Evolutionary conservation across 208 protist species (phyloP).

Genomic region (Trypanosoma scelopori): DNA sequence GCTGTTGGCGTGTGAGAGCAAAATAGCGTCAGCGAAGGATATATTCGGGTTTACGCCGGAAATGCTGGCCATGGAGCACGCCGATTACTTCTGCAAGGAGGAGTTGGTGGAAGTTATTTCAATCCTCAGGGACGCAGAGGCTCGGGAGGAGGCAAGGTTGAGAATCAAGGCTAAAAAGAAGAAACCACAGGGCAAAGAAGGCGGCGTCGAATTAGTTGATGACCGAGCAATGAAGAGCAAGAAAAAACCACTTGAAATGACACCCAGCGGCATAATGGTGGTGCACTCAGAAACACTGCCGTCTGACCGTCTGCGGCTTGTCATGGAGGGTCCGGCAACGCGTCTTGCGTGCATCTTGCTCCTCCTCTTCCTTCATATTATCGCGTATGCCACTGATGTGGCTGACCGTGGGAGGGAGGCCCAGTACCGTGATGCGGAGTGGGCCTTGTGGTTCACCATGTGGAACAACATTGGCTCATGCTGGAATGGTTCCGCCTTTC

Average conservation of each 20-base stretch:
- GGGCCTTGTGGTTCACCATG: conserved; percentile 31
- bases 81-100: conserved; percentile 21
- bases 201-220: no score
- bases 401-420: conserved; percentile 16
- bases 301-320: conserved; percentile 27
- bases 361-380: conserved; percentile 30
- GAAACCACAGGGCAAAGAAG: no score
- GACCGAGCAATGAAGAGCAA: no score
- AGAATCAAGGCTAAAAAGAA: neutral
- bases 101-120: conserved; percentile 14
- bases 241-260: no score
- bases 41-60: conserved; percentile 39
- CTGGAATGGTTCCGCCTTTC: conserved; percentile 43
- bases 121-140: conserved; percentile 26
- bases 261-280: neutral
- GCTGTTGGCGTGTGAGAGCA: conserved; percentile 24
- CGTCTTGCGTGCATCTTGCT: conserved; percentile 26
- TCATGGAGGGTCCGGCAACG: conserved; percentile 26
- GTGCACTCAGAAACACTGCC: conserved; percentile 12
- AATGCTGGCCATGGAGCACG: conserved; percentile 36
- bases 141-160: neutral
- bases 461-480: conserved; percentile 27
- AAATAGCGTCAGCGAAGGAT: conserved; percentile 27
- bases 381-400: conserved; percentile 29
- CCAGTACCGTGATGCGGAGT: conserved; percentile 21